These are phyloP conservation scores for Chloranthus sessilifolius DNA, from an alignment of 164 flowering plant genomes.

Conservation along the genomic window DNA sequence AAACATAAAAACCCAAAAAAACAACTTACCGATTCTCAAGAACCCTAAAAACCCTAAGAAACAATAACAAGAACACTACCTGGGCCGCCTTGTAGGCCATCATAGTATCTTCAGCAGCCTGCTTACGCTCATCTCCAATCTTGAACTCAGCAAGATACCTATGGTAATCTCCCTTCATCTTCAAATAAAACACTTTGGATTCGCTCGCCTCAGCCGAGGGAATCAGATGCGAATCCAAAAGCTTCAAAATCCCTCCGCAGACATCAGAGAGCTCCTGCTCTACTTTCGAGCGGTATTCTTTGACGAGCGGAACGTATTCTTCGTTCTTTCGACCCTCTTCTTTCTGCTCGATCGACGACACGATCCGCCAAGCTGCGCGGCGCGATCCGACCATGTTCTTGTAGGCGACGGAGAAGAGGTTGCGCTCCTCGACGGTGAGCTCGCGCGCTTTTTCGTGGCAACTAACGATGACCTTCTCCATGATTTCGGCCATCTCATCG, in stretches of 20 bases:
- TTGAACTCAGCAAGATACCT: slow-evolving; percentile 78
- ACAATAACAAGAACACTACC: slow-evolving; percentile 25
- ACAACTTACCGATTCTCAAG: not conserved
- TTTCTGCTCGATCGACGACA: slow-evolving; percentile 86
- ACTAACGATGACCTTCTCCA: slow-evolving; percentile 56
- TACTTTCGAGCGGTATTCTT: slow-evolving; percentile 57
- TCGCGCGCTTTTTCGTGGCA: slow-evolving; percentile 33
- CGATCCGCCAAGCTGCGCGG: slow-evolving; percentile 84
- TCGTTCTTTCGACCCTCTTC: slow-evolving; percentile 76
- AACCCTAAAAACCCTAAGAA: not conserved
- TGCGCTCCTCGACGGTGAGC: slow-evolving; percentile 78
- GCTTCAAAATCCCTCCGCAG: slow-evolving; percentile 54
- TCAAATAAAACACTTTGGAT: slow-evolving; percentile 68
- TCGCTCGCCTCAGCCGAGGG: slow-evolving; percentile 53
- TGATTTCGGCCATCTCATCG: slow-evolving; percentile 80
- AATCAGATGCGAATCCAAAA: slow-evolving; percentile 47
- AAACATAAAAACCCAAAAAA: not conserved
- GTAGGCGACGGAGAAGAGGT: slow-evolving; percentile 80
- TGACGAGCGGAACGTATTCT: slow-evolving; percentile 54
- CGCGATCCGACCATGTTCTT: slow-evolving; percentile 83
- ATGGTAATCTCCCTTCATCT: slow-evolving; percentile 90
- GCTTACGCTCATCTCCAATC: slow-evolving; percentile 53
- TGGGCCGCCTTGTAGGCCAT: slow-evolving; percentile 80
- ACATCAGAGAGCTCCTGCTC: slow-evolving; percentile 53
- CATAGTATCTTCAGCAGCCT: slow-evolving; percentile 80